phyloP scores from a whole-genome alignment of 2,329 filamentous ascomycete species.

The Colletotrichum endophyticum region DNA sequence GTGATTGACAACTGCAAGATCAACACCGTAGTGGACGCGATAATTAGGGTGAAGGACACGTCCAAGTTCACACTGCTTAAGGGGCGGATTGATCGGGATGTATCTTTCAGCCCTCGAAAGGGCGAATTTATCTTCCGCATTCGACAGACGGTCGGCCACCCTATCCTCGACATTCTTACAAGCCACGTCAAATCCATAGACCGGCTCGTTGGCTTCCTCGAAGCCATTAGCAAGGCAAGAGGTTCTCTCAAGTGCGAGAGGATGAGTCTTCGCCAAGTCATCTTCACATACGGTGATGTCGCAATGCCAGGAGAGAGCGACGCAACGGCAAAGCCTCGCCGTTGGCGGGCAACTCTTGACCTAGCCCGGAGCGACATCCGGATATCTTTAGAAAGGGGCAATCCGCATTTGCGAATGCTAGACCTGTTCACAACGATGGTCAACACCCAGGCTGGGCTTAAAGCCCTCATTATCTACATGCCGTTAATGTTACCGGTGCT shows the following conservation, averaged over 20 bases:
- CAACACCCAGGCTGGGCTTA: conserved; percentile 59
- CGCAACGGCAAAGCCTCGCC: conserved; percentile 21
- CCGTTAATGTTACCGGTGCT: conserved; percentile 70
- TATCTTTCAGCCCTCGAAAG: conserved; percentile 62
- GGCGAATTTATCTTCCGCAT: conserved; percentile 70
- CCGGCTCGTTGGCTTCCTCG: conserved; percentile 72
- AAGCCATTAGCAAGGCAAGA: conserved; percentile 63
- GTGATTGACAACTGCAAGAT: background rate
- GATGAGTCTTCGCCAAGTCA: conserved; percentile 66
- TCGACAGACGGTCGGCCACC: conserved; percentile 60
- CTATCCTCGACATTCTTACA: conserved; percentile 63
- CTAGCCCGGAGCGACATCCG: conserved; percentile 59
- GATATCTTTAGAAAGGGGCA: conserved; percentile 64
- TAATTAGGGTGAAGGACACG: conserved; percentile 59
- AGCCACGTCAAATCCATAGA: conserved; percentile 70
- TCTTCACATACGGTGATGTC: conserved; percentile 68
- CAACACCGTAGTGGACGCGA: conserved; percentile 44
- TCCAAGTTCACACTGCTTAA: conserved; percentile 60
- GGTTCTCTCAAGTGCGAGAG: conserved; percentile 61
- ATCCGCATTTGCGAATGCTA: conserved; percentile 70
- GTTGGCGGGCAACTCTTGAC: conserved; percentile 62
- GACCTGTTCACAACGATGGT: conserved; percentile 64
- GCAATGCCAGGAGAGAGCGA: conserved; percentile 23
- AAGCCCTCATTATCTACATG: conserved; percentile 58
- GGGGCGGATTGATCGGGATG: conserved; percentile 62